Evolutionary conservation across 495 filamentous ascomycete genomes (phyloP), one percentile per base, ranked within the genome.

Genomic region (Tricharina praecox): DNA sequence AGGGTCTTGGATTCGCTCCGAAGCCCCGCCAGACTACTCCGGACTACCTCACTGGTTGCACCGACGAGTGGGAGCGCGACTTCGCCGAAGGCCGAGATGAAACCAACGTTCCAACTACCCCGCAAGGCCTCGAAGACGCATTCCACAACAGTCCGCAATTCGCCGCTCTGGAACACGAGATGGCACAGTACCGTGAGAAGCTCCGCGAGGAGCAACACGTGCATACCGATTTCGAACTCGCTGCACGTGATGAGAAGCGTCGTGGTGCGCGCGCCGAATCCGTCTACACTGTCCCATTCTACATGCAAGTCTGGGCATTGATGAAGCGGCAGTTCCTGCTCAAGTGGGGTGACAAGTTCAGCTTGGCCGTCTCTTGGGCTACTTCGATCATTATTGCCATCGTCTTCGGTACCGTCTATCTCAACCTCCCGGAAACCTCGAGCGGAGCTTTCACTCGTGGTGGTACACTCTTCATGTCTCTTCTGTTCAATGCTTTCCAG

Each of bases 41-140:
- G 0, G 85, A 94, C 56, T 94, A 82, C 52, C 67, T 94, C 18
- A 92, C 84, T 5, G 80, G 80, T 11, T 83, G 77, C 56, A 90
- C 85, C 1, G 82, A 92, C 59, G 77, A 80, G 5, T 85, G 79
- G 50, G 81, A 90, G 55, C 76, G 85, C 28, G 77, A 82, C 30
- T 87, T 83, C 61, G 71, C 78, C 28, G 65, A 72, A 4, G 81
- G 81, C 4, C 63, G 70, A 40, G 74, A 72, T 30, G 63, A 66
- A 0, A 63, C 64, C 2, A 74, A 83, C 55, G 80, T 78, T 3
- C 85, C 82, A 0, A 73, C 75, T 37, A 76, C 66, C 11, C 73
- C 82, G 0, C 71, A 74, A 15, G 70, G 70, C 0, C 70, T 90
- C 4, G 73, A 68, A 13, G 66, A 72, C 13, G 82, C 83, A 0